Evolutionary conservation across 306 rosid species (phyloP).

Genomic region (Malus sylvestris): DNA sequence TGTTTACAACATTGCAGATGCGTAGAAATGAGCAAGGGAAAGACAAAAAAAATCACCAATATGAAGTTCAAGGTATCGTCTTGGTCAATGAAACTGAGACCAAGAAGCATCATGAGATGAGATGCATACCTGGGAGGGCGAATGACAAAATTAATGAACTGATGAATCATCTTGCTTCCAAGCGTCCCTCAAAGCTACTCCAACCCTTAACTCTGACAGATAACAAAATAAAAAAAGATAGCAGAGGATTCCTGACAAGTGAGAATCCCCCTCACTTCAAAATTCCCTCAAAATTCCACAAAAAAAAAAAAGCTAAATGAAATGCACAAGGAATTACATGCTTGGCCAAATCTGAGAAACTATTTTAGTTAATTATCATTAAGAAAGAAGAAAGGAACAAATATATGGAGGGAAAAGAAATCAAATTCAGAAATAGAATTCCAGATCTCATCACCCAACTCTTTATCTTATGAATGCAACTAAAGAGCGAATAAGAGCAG

Average conservation of each 20-base stretch:
- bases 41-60: not conserved
- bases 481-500: not conserved
- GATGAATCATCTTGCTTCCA: constrained; percentile 73
- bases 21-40: not conserved
- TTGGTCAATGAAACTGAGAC: not conserved
- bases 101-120: not conserved
- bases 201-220: constrained; percentile 30
- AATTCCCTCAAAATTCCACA: not conserved
- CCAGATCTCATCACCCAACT: not conserved
- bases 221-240: not conserved
- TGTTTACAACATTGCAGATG: constrained; percentile 34
- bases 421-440: not conserved
- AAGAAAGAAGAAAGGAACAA: not conserved
- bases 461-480: not conserved
- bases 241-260: constrained; percentile 26
- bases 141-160: constrained; percentile 85
- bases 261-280: not conserved
- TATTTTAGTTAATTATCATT: not conserved
- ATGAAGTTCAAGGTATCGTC: not conserved
- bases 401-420: not conserved
- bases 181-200: constrained; percentile 35
- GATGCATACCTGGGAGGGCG: constrained; percentile 89
- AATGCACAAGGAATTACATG: not conserved
- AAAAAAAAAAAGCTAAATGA: not conserved
- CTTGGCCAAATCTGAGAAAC: not conserved